Evolutionary conservation across 352 stramenopile genomes (phyloP).

Genomic region (Phytophthora constricta): DNA sequence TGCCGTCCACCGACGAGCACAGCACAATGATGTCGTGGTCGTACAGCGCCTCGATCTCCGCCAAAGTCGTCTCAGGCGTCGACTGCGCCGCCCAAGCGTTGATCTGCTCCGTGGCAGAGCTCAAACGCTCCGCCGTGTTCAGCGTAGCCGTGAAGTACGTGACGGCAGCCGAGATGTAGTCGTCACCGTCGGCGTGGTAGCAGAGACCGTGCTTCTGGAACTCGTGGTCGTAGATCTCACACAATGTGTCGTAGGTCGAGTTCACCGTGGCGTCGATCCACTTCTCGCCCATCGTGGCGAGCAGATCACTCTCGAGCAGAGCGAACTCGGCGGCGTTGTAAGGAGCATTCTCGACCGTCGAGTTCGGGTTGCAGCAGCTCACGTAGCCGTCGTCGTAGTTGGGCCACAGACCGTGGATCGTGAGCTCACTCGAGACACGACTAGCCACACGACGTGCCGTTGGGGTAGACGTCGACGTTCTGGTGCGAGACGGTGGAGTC

Average conservation of each 20-base stretch:
- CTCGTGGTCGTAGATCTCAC: slow-evolving; percentile 86
- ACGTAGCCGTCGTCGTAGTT: slow-evolving; percentile 82
- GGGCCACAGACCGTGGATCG: slow-evolving; percentile 81
- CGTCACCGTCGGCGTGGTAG: slow-evolving; percentile 58
- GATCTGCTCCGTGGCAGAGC: slow-evolving; percentile 57
- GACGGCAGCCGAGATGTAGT: slow-evolving; percentile 61
- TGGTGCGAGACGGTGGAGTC: slow-evolving; percentile 84
- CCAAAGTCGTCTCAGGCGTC: slow-evolving; percentile 42
- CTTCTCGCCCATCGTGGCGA: slow-evolving; percentile 61
- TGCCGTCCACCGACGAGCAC: slow-evolving; percentile 59
- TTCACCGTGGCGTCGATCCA: slow-evolving; percentile 75
- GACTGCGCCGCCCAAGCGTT: slow-evolving; percentile 54
- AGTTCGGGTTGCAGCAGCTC: slow-evolving; percentile 74
- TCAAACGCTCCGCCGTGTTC: slow-evolving; percentile 53
- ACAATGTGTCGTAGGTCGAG: slow-evolving; percentile 64
- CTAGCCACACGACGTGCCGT: slow-evolving; percentile 51
- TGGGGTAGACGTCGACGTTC: slow-evolving; percentile 72
- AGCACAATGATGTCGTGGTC: slow-evolving; percentile 67
- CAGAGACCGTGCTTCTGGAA: slow-evolving; percentile 88
- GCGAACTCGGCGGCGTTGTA: slow-evolving; percentile 64
- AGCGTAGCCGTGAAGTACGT: slow-evolving; percentile 75
- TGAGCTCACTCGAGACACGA: slow-evolving; percentile 63
- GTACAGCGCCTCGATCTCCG: slow-evolving; percentile 61
- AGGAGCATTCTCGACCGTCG: slow-evolving; percentile 61
- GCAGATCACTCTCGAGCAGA: slow-evolving; percentile 47